Conservation (phyloP, 495 filamentous ascomycete species). For the Talaromyces proteolyticus region DNA sequence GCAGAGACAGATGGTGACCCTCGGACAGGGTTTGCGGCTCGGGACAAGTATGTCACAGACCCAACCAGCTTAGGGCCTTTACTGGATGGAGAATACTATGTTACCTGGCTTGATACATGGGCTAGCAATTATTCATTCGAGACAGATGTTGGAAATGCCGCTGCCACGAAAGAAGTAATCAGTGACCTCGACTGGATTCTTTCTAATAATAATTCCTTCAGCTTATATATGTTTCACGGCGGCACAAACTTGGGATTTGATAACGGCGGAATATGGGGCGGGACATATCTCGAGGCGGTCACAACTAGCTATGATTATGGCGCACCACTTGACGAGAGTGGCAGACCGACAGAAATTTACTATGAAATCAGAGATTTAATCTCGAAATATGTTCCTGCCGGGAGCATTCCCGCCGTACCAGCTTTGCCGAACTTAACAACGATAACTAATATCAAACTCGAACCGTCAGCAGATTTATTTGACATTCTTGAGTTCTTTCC, state of each 20-base stretch:
- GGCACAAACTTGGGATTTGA: conserved; percentile 40
- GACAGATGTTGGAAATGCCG: conserved; percentile 15
- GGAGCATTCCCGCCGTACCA: conserved; percentile 21
- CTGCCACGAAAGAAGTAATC: conserved; percentile 9
- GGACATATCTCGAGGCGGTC: conserved; percentile 21
- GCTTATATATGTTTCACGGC: conserved; percentile 44
- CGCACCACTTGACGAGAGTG: conserved; percentile 41
- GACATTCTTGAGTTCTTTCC: conserved; percentile 11
- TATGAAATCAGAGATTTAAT: conserved; percentile 28
- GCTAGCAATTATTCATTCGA: conserved; percentile 23
- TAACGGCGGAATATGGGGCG: conserved; percentile 37
- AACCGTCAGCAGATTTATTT: conserved; percentile 18
- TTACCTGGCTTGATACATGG: conserved; percentile 27
- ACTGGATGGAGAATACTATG: conserved; percentile 42
- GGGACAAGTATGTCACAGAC: conserved; percentile 32
- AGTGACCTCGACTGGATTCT: conserved; percentile 34
- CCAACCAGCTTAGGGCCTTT: conserved; percentile 31
- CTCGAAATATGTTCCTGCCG: conserved; percentile 20
- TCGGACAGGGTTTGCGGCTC: conserved; percentile 28
- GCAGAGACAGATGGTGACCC: conserved; percentile 40
- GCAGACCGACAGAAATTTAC: conserved; percentile 36
- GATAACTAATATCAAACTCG: conserved; percentile 21
- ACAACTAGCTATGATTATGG: conserved; percentile 45
- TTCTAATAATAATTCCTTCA: conserved; percentile 32
- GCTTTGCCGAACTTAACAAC: conserved; percentile 21